Evolutionary conservation across 2,329 filamentous ascomycete genomes (phyloP), one percentile per base, ranked within the genome.

Genomic region (Penicillium sp.): DNA sequence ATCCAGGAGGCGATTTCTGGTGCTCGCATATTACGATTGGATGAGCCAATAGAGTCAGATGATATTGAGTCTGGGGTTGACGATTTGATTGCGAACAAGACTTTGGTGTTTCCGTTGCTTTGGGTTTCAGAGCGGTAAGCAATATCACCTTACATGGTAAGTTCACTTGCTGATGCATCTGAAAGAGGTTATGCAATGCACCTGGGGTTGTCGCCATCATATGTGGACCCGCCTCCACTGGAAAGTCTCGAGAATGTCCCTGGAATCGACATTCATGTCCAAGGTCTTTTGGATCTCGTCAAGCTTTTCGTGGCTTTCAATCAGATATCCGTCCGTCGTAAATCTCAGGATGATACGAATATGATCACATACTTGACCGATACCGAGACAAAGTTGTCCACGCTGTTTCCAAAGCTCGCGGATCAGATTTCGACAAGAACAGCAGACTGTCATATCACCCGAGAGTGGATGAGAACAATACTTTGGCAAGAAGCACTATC

Each of bases 401-500:
- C 55, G 4, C 53, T 69, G 14, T 55, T 41, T 13, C 56, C 65
- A 7, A 52, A 33, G 3, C 56, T 61, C 19, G 52, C 48, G 0
- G 54, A 65, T 29, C 47, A 54, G 4, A 52, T 62, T 2, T 63
- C 63, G 1, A 63, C 63, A 9, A 63, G 69, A 11, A 57, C 66
- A 13, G 69, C 69, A 22, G 69, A 72, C 24, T 70, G 62, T 26
- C 61, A 63, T 29, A 70, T 71, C 41, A 72, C 69, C 1, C 63
- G 62, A 46, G 61, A 71, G 55, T 72, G 69, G 69, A 72, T 72
- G 69, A 62, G 69, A 26, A 70, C 64, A 1, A 72, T 72, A 8
- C 56, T 72, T 21, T 72, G 69, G 69, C 69, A 71, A 27, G 58
- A 70, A 27, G 69, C 68, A 16, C 50, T 72, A 4, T 65, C 65